These are phyloP conservation scores for Zymoseptoria crescenta DNA, from an alignment of 2,329 filamentous ascomycete species.

Conservation along the genomic window DNA sequence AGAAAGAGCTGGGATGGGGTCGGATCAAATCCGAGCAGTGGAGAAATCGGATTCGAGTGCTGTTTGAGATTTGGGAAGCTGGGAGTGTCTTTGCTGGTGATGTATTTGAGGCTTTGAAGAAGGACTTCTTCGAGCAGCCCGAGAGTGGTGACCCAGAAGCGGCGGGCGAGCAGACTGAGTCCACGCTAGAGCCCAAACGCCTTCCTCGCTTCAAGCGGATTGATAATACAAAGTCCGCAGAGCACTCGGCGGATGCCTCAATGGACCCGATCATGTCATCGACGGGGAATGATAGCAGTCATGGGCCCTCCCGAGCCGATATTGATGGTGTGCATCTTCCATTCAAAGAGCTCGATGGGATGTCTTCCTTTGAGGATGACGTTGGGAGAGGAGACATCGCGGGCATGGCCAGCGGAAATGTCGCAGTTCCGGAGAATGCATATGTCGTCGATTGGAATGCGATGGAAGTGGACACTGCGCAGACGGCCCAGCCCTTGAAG, in stretches of 20 bases:
- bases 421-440: neutral
- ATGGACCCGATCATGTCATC: constrained; percentile 23
- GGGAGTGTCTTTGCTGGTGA: constrained; percentile 63
- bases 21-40: constrained; percentile 75
- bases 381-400: neutral
- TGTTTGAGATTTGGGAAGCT: constrained; percentile 62
- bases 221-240: constrained; percentile 37
- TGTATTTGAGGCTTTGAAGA: constrained; percentile 62
- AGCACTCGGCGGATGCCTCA: constrained; percentile 14
- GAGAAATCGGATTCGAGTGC: constrained; percentile 64
- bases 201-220: constrained; percentile 44
- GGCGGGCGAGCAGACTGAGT: constrained; percentile 33
- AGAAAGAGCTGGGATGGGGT: constrained; percentile 69
- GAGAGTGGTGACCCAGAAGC: constrained; percentile 44
- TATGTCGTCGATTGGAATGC: neutral
- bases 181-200: constrained; percentile 18
- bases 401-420: neutral
- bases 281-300: neutral
- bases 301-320: neutral
- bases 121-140: constrained; percentile 64
- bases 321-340: neutral
- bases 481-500: constrained; percentile 21
- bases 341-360: neutral
- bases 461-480: neutral
- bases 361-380: neutral